These are phyloP conservation scores for Saitoella complicata DNA, from an alignment of 805 yeast genomes.

Conservation along the genomic window DNA sequence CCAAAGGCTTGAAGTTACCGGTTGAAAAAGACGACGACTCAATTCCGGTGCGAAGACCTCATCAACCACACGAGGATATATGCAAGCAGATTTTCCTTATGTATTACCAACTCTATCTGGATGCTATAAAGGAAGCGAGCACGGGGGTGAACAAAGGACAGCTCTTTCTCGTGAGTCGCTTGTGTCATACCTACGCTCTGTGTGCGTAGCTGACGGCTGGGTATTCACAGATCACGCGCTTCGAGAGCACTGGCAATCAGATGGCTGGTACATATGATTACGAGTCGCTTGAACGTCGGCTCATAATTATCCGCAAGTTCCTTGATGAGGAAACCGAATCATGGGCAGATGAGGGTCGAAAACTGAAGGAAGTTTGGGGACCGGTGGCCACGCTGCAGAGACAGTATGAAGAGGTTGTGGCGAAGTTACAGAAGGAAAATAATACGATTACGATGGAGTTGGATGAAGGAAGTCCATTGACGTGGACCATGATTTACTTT, in stretches of 20 bases:
- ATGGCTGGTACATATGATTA: conserved; percentile 5
- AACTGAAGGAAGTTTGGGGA: too few species aligned
- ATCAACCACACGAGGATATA: conserved; percentile 5
- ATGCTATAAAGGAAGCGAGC: neutral
- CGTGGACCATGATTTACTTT: too few species aligned
- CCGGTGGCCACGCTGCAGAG: neutral
- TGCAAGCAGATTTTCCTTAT: conserved; percentile 5
- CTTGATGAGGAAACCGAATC: conserved; percentile 4
- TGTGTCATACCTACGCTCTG: too few species aligned
- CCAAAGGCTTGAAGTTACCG: neutral
- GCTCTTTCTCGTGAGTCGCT: neutral
- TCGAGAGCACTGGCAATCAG: conserved; percentile 3
- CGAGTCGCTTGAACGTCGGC: conserved; percentile 3
- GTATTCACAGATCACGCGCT: conserved; percentile 2
- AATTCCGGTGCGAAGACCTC: neutral
- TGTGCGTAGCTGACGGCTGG: too few species aligned
- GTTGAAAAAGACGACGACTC: neutral
- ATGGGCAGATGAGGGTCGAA: conserved; percentile 6
- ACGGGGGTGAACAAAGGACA: neutral
- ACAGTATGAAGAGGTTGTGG: neutral
- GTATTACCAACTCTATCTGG: conserved; percentile 3
- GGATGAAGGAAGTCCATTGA: neutral
- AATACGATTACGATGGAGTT: neutral
- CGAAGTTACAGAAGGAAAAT: neutral
- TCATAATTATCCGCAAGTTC: conserved; percentile 1